Evolutionary conservation across 352 stramenopile genomes (phyloP).

Genomic region (Plasmopara viticola): DNA sequence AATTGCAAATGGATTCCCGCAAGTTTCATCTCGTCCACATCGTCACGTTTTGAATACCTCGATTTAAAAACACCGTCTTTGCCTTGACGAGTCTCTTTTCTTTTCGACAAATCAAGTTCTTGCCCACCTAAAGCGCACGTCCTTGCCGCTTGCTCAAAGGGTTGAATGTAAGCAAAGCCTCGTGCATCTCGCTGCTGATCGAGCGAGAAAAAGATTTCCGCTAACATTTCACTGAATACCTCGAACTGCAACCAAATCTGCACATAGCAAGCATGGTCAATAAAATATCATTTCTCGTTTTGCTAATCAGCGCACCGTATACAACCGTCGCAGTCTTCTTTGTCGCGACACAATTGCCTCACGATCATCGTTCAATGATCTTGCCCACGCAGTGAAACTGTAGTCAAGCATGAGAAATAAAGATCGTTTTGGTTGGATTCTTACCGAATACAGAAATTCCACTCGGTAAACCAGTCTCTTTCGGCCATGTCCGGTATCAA

Average conservation of each 20-base stretch:
- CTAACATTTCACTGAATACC: slow-evolving; percentile 56
- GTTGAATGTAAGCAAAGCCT: slow-evolving; percentile 21
- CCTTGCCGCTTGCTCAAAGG: slow-evolving; percentile 17
- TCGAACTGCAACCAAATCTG: slow-evolving; percentile 80
- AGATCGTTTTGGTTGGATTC: neutral
- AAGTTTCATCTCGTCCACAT: slow-evolving; percentile 53
- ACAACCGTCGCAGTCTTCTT: slow-evolving; percentile 47
- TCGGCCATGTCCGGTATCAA: slow-evolving; percentile 53
- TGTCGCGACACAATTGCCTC: slow-evolving; percentile 33
- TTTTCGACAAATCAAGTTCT: slow-evolving; percentile 9
- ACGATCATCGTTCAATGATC: slow-evolving; percentile 33
- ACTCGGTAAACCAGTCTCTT: slow-evolving; percentile 77
- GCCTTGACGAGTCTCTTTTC: neutral
- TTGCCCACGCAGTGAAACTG: slow-evolving; percentile 1
- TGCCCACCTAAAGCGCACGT: neutral
- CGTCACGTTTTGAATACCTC: slow-evolving; percentile 9
- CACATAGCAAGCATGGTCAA: neutral
- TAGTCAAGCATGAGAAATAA: neutral
- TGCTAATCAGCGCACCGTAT: slow-evolving; percentile 36
- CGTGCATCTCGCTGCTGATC: slow-evolving; percentile 34
- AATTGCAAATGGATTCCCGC: slow-evolving; percentile 59
- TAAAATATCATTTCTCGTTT: neutral
- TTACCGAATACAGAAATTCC: slow-evolving; percentile 65
- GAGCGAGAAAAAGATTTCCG: slow-evolving; percentile 56
- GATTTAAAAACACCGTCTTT: slow-evolving; percentile 3